These are phyloP conservation scores for Alternaria consortialis DNA, from an alignment of 2,329 filamentous ascomycete species.

Conservation along the genomic window DNA sequence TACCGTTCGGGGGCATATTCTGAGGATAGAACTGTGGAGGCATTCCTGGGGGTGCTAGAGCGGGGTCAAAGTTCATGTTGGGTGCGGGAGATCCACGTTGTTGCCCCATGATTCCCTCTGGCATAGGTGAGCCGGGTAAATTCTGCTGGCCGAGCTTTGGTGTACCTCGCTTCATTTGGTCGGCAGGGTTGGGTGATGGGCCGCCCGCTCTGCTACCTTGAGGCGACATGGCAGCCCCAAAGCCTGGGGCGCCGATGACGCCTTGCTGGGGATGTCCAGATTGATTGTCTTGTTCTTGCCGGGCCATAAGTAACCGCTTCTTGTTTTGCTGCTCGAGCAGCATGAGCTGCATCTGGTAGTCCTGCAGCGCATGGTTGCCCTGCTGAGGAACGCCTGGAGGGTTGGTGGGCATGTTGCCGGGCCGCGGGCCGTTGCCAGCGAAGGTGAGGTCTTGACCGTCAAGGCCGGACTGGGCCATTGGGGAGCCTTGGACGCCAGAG, in stretches of 20 bases:
- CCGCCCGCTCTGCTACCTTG: conserved; percentile 73
- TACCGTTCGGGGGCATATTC: conserved; percentile 42
- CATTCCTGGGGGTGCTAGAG: conserved; percentile 59
- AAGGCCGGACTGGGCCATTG: conserved; percentile 73
- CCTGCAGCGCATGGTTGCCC: conserved; percentile 82
- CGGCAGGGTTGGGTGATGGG: conserved; percentile 78
- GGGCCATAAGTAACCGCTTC: conserved; percentile 83
- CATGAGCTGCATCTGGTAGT: conserved; percentile 92
- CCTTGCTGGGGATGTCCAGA: conserved; percentile 58
- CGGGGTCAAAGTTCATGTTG: conserved; percentile 61
- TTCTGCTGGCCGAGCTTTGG: conserved; percentile 75
- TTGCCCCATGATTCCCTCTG: conserved; percentile 73
- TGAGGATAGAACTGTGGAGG: conserved; percentile 48
- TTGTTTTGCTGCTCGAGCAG: conserved; percentile 87
- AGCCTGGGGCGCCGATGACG: conserved; percentile 63
- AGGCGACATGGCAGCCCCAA: conserved; percentile 73
- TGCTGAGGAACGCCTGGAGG: conserved; percentile 59
- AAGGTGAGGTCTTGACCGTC: conserved; percentile 48
- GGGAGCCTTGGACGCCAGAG: conserved; percentile 79
- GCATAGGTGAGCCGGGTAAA: conserved; percentile 73
- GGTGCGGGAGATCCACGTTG: conserved; percentile 68
- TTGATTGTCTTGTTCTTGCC: conserved; percentile 78
- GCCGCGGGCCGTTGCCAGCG: conserved; percentile 44
- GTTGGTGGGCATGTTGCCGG: conserved; percentile 67
- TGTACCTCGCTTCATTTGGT: conserved; percentile 81